Evolutionary conservation across 2,329 filamentous ascomycete genomes (phyloP).

Genomic region (Neofusicoccum sp.): DNA sequence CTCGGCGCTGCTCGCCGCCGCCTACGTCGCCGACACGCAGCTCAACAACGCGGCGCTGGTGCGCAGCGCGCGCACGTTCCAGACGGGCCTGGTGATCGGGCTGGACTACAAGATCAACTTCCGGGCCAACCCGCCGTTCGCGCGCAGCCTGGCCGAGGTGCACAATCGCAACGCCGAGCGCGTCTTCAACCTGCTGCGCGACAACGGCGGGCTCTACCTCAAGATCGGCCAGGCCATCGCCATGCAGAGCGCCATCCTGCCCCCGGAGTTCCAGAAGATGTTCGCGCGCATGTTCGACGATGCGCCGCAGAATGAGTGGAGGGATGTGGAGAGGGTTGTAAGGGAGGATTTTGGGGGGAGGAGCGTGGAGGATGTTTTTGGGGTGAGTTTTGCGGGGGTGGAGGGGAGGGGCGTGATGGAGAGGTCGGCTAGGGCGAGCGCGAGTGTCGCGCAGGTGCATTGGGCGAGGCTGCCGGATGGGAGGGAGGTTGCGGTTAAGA

Average conservation of each 20-base stretch:
- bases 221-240: constrained; percentile 98
- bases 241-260: constrained; percentile 93
- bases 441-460: constrained; percentile 94
- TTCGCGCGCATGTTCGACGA: constrained; percentile 97
- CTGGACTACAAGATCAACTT: constrained; percentile 98
- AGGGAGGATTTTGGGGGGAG: constrained; percentile 82
- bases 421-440: constrained; percentile 71
- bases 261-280: constrained; percentile 94
- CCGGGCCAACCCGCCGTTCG: constrained; percentile 70
- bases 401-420: constrained; percentile 66
- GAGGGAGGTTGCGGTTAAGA: constrained; percentile 88
- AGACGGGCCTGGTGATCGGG: constrained; percentile 74
- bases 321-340: constrained; percentile 80
- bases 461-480: constrained; percentile 87
- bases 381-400: constrained; percentile 73
- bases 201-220: constrained; percentile 90
- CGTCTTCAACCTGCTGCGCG: constrained; percentile 74
- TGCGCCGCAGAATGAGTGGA: constrained; percentile 89
- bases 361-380: constrained; percentile 86
- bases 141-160: constrained; percentile 70
- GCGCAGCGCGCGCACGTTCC: constrained; percentile 79
- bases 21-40: constrained; percentile 69
- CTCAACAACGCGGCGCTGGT: constrained; percentile 76
- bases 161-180: constrained; percentile 82
- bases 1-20: constrained; percentile 56